Base-by-base conservation (phyloP, 2,329 filamentous ascomycete genomes). In the Xylariaceae sp. region DNA sequence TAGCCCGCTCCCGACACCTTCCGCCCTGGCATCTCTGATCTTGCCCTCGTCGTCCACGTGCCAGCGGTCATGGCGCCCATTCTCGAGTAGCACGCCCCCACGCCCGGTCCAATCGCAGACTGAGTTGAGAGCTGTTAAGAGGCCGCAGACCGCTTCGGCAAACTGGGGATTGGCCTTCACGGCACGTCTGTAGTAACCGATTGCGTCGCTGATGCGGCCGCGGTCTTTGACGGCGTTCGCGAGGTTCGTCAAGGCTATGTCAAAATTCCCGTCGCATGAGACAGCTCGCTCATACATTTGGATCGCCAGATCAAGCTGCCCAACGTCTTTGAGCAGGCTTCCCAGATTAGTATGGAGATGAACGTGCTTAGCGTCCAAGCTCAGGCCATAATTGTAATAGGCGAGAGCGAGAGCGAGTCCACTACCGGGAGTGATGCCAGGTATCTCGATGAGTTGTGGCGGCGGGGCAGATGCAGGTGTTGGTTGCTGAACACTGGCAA, bases 151-250 rank as follows among this genome's bases (percentile, higher is more conserved):
- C 5, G 92, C 92, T 61, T 98, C 92, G 1, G 92, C 87, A 61
- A 98, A 98, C 21, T 94, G 83, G 0, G 92, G 90, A 47, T 92
- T 98, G n/a, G 89, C 79, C 21, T 74, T 72, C 8, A 98, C 90
- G 24, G 92, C 92, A 43, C 89, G 77, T 51, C 78, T 85, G 64
- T 98, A 98, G 57, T 93, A 96, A 17, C 67, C 64, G 39, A 98
- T 96, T 2, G 92, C 92, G 55, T 98, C 92, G 36, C 79, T 83
- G 45, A 96, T 86, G 27, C 85, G 78, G 3, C 92, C 92, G 47
- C 93, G 87, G 56, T 98, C 92, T 58, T 98, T 98, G 45, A 98
- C 89, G 7, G 92, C 92, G 56, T 98, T 98, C 35, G 92, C 92
- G 15, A 98, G 70, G 51, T 98, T 98, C 4, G 92, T 94, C 35